These are phyloP conservation scores for Hansfordia pulvinata DNA, from an alignment of 2,329 filamentous ascomycete genomes.

Conservation along the genomic window DNA sequence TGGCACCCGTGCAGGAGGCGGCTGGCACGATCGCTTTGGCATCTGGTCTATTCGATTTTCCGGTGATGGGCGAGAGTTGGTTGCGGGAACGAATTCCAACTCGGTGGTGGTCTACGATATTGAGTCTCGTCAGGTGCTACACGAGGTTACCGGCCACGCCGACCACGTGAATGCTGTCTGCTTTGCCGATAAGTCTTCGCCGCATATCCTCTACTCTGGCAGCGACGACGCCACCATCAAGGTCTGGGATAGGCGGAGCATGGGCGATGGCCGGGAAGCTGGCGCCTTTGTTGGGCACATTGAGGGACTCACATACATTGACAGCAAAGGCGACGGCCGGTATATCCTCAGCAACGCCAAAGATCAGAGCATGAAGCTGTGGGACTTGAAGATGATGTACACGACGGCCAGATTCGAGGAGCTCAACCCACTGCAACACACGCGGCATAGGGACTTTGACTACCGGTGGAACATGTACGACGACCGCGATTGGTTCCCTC, in stretches of 20 bases:
- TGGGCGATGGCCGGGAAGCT: slow-evolving; percentile 65
- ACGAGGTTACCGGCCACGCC: slow-evolving; percentile 64
- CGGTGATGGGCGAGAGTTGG: slow-evolving; percentile 78
- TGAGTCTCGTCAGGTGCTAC: slow-evolving; percentile 60
- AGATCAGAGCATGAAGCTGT: slow-evolving; percentile 94
- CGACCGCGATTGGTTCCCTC: slow-evolving; percentile 51
- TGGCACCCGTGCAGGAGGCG: slow-evolving; percentile 11
- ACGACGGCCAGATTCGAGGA: slow-evolving; percentile 49
- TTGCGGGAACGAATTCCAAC: slow-evolving; percentile 71
- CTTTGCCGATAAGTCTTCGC: slow-evolving; percentile 77
- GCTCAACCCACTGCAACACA: slow-evolving; percentile 40
- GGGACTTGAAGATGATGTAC: slow-evolving; percentile 88
- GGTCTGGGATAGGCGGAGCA: slow-evolving; percentile 89
- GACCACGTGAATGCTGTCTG: slow-evolving; percentile 95
- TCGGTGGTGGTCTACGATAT: slow-evolving; percentile 88
- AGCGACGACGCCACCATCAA: slow-evolving; percentile 91
- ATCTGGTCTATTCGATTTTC: slow-evolving; percentile 92
- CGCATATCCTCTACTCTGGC: slow-evolving; percentile 90
- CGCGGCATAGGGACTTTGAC: slow-evolving; percentile 49
- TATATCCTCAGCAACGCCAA: slow-evolving; percentile 93
- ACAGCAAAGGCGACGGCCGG: slow-evolving; percentile 56
- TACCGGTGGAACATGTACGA: slow-evolving; percentile 60
- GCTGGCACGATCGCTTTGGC: slow-evolving; percentile 30
- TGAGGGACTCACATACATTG: slow-evolving; percentile 54
- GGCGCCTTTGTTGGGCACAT: slow-evolving; percentile 54